These are phyloP conservation scores for Naganishia onofrii DNA, from an alignment of 768 basidiomycete species.

Conservation along the genomic window DNA sequence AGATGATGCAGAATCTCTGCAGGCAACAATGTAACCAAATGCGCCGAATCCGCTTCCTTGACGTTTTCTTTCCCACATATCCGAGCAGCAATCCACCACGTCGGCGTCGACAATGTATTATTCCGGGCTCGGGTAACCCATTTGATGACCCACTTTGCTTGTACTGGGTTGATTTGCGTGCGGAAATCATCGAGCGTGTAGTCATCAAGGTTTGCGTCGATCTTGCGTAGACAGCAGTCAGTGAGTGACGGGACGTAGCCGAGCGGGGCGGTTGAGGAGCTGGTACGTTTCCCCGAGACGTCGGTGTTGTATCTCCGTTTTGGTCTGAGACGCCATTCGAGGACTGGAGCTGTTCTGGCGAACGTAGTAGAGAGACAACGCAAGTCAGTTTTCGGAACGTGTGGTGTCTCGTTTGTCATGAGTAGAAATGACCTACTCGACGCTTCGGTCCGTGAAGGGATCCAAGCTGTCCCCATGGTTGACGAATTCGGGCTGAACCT, in stretches of 20 bases:
- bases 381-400: too few relatives aligned
- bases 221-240: slow-evolving; percentile 22
- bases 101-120: slow-evolving; percentile 8
- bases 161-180: slow-evolving; percentile 13
- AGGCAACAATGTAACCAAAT: slow-evolving; percentile 7
- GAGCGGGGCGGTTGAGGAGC: not conserved
- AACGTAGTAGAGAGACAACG: too few relatives aligned
- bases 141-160: slow-evolving; percentile 6
- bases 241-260: slow-evolving; percentile 8
- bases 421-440: not conserved
- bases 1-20: slow-evolving; percentile 13
- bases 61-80: slow-evolving; percentile 16
- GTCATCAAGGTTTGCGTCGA: slow-evolving; percentile 11
- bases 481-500: not conserved
- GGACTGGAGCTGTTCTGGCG: slow-evolving; percentile 11
- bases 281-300: not conserved
- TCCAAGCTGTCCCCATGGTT: slow-evolving; percentile 10
- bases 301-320: slow-evolving; percentile 1
- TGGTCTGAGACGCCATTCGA: slow-evolving; percentile 12
- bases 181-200: slow-evolving; percentile 9
- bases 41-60: slow-evolving; percentile 14
- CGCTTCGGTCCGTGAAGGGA: not conserved
- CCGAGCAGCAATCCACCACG: slow-evolving; percentile 12
- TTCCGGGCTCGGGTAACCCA: slow-evolving; percentile 20
- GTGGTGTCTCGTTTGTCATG: too few relatives aligned